Conservation (phyloP, 257 asterid genomes). For the Penstemon newberryi region DNA sequence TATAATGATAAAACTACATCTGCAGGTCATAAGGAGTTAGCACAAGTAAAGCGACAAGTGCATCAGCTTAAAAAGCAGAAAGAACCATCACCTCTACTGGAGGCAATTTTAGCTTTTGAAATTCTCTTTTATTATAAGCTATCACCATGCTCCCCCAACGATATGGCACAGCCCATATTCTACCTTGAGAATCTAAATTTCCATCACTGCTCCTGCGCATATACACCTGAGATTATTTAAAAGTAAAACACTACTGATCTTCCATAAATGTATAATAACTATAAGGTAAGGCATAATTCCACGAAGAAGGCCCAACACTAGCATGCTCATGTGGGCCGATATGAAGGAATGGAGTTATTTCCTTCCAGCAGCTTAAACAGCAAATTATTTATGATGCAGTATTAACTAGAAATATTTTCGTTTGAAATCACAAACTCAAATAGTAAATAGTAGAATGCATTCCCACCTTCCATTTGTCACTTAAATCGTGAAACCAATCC, state of each 20-base stretch:
- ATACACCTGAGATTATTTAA: slow-evolving; percentile 87
- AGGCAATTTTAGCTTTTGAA: slow-evolving; percentile 63
- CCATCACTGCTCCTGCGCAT: slow-evolving; percentile 92
- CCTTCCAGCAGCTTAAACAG: not conserved
- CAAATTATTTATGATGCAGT: slow-evolving; percentile 10
- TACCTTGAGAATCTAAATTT: slow-evolving; percentile 66
- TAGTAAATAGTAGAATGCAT: not conserved
- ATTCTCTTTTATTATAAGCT: slow-evolving; percentile 77
- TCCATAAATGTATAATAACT: slow-evolving; percentile 1
- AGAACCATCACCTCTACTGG: slow-evolving; percentile 63
- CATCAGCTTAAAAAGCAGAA: slow-evolving; percentile 13
- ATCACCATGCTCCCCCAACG: slow-evolving; percentile 98
- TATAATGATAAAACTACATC: slow-evolving; percentile 4
- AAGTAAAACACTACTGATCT: slow-evolving; percentile 41
- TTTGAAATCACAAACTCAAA: slow-evolving; percentile 5
- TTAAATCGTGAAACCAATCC: slow-evolving; percentile 71
- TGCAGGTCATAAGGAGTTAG: slow-evolving; percentile 18
- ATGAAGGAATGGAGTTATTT: too few species aligned
- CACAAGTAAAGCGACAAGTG: slow-evolving; percentile 8
- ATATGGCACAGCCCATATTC: slow-evolving; percentile 87
- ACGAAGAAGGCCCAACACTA: slow-evolving; percentile 2
- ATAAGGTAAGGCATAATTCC: not conserved
- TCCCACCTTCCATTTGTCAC: slow-evolving; percentile 87
- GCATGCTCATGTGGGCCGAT: not conserved
- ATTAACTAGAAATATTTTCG: not conserved